phyloP scores from a whole-genome alignment of 371 early-diverging fungal genomes.

The Gilbertella persicaria region DNA sequence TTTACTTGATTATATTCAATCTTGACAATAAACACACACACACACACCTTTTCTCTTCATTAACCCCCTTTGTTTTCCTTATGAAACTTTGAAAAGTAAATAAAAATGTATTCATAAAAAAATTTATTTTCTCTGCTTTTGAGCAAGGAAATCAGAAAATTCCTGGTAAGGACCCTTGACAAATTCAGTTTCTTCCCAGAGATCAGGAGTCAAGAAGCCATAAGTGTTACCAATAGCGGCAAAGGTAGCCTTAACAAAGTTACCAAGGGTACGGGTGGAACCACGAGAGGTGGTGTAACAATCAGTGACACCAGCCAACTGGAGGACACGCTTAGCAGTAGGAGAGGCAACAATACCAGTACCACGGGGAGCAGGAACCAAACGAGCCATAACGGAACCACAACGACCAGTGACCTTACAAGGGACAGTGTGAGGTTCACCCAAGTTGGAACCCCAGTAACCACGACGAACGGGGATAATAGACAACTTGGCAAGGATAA shows the following conservation, averaged over 20 bases:
- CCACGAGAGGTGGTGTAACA: slow-evolving; percentile 96
- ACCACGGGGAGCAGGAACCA: slow-evolving; percentile 99
- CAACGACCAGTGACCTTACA: slow-evolving; percentile 98
- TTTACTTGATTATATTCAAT: too few relatives aligned
- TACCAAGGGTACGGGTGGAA: slow-evolving; percentile 87
- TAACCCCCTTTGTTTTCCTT: slow-evolving; percentile 44
- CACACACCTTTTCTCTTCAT: not conserved
- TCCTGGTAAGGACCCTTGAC: slow-evolving; percentile 90
- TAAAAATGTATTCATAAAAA: too few relatives aligned
- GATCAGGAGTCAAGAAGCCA: slow-evolving; percentile 95
- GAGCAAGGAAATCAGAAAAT: slow-evolving; percentile 86
- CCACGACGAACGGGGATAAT: slow-evolving; percentile 98
- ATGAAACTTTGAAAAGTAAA: too few relatives aligned
- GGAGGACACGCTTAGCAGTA: slow-evolving; percentile 95
- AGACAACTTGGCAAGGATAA: slow-evolving; percentile 97
- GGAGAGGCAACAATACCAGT: slow-evolving; percentile 98
- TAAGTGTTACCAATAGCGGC: slow-evolving; percentile 97
- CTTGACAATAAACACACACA: not conserved
- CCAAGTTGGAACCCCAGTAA: slow-evolving; percentile 97
- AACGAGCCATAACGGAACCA: slow-evolving; percentile 92
- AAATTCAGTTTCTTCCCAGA: slow-evolving; percentile 92
- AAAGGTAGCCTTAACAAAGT: slow-evolving; percentile 99
- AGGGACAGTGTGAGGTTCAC: slow-evolving; percentile 98
- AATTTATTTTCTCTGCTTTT: slow-evolving; percentile 48
- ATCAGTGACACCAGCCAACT: slow-evolving; percentile 98